Base-by-base conservation (phyloP, 768 basidiomycete species). In the Pleurotus salmoneostramineus region DNA sequence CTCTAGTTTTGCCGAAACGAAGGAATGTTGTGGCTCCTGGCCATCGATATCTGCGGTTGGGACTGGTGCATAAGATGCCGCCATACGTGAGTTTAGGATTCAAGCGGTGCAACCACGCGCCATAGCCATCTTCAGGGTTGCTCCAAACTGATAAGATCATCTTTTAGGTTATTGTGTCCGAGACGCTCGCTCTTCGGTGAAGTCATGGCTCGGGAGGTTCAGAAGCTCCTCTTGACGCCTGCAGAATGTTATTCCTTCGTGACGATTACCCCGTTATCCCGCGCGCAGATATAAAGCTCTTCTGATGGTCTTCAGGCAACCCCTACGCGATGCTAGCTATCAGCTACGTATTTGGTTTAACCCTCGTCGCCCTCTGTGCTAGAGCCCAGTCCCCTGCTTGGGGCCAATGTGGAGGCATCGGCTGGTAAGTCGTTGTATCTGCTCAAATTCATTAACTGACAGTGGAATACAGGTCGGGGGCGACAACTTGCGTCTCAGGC, bases 371-470 rank as follows among this genome's bases (percentile, higher is more conserved):
- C 37, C 7, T 55, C 6, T 17, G 17, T 43, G 71, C 57, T 2
- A 60, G 51, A 11, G 73, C 77, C n/a, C 76, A 78, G 59, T 70
- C 74, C 12, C 63, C 67, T 6, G 76, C 74, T 8, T 78, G 70
- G 68, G 72, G 72, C 3, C 78, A 78, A 58, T 78, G 78, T 64
- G 78, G 77, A 21, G 77, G 78, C 32, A 65, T 63, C 58, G 70
- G 70, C 48, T 77, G 76, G 76, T 74, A 48, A 61, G 65, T 60
- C 33, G 44, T 12, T 55, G 6, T 14, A 40, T 10, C n/a, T 6
- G 14, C 37, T 15, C 17, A 10, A 44, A 17, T 37, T 56, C 7
- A 12, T 15, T 34, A 4, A 35, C 11, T 17, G 32, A n/a, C 44
- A 50, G 3, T 43, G 44, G 21, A 27, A 27, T 37, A 6, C 45